These are phyloP conservation scores for Hortiboletus rubellus DNA, from an alignment of 1,284 basidiomycete genomes.

Conservation along the genomic window DNA sequence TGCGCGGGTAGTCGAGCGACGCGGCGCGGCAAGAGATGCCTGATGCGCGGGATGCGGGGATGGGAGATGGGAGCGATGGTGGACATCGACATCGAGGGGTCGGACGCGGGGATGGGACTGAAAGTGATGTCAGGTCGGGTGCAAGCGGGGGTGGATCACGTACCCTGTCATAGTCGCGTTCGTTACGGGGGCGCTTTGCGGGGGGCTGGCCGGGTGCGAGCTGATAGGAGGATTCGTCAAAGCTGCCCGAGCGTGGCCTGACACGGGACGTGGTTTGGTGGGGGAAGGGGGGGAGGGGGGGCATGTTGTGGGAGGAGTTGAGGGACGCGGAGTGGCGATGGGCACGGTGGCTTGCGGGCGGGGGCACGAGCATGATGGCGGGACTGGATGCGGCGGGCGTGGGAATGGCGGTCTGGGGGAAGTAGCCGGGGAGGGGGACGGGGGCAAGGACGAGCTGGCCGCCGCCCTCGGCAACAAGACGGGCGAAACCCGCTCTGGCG, in stretches of 20 bases:
- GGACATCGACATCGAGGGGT: constrained; percentile 23
- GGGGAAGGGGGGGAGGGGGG: constrained; percentile 30
- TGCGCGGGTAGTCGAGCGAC: constrained; percentile 15
- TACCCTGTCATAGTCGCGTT: constrained; percentile 35
- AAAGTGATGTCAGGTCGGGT: constrained; percentile 11
- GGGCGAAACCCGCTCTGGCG: constrained; percentile 49
- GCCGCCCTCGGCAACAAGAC: constrained; percentile 47
- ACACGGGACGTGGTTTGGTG: constrained; percentile 34
- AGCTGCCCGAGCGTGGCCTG: constrained; percentile 43
- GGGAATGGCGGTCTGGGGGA: neutral
- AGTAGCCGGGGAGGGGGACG: constrained; percentile 29
- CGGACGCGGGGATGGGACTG: constrained; percentile 22
- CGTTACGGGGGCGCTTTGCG: constrained; percentile 48
- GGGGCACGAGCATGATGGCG: constrained; percentile 29
- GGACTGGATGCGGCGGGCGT: constrained; percentile 22
- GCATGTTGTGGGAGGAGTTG: constrained; percentile 22
- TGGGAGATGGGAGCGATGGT: constrained; percentile 23
- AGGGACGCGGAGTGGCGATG: constrained; percentile 28
- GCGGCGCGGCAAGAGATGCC: constrained; percentile 15
- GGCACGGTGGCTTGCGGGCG: constrained; percentile 17
- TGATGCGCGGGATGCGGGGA: constrained; percentile 21
- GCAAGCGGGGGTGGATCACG: neutral
- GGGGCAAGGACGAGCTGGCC: constrained; percentile 41
- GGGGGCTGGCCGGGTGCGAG: constrained; percentile 38
- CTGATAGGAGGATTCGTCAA: constrained; percentile 38